phyloP scores from a whole-genome alignment of 768 basidiomycete genomes.

The Collybia nuda region DNA sequence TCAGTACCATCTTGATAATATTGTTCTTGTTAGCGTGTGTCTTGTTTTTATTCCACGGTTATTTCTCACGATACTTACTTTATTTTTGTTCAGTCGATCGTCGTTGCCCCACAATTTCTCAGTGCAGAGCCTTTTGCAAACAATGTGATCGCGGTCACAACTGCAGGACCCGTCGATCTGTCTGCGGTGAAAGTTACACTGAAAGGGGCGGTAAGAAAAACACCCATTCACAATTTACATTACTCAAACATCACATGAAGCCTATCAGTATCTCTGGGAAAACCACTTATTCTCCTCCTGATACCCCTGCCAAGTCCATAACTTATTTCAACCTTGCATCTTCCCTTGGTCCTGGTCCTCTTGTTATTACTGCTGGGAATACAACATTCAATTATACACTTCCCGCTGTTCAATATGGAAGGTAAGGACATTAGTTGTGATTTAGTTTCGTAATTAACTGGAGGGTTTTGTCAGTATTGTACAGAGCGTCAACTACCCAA shows the following conservation, averaged over 20 bases:
- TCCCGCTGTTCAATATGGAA: conserved; percentile 41
- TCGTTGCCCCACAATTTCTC: conserved; percentile 46
- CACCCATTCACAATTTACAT: not conserved
- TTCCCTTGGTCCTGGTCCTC: conserved; percentile 37
- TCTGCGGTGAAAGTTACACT: conserved; percentile 34
- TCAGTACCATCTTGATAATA: conserved; percentile 51
- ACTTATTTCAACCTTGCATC: conserved; percentile 46
- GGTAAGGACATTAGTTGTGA: conserved; percentile 20
- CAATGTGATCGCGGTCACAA: conserved; percentile 49
- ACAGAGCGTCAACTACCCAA: conserved; percentile 32
- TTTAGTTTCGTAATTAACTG: not conserved
- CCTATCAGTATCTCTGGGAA: conserved; percentile 29
- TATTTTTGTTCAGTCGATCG: conserved; percentile 29
- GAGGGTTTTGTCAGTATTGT: conserved; percentile 27
- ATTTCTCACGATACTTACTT: not conserved
- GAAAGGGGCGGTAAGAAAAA: conserved; percentile 33
- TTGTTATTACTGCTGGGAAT: conserved; percentile 40
- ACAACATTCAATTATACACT: conserved; percentile 39
- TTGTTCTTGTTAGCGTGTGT: conserved; percentile 41
- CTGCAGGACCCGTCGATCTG: conserved; percentile 44
- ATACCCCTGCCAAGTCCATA: conserved; percentile 45
- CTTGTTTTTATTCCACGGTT: not conserved
- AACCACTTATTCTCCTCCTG: conserved; percentile 40
- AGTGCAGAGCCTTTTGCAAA: conserved; percentile 50
- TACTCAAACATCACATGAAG: conserved; percentile 17